These are phyloP conservation scores for Phaeophleospora eucalypticola DNA, from an alignment of 2,329 filamentous ascomycete genomes.

Conservation along the genomic window DNA sequence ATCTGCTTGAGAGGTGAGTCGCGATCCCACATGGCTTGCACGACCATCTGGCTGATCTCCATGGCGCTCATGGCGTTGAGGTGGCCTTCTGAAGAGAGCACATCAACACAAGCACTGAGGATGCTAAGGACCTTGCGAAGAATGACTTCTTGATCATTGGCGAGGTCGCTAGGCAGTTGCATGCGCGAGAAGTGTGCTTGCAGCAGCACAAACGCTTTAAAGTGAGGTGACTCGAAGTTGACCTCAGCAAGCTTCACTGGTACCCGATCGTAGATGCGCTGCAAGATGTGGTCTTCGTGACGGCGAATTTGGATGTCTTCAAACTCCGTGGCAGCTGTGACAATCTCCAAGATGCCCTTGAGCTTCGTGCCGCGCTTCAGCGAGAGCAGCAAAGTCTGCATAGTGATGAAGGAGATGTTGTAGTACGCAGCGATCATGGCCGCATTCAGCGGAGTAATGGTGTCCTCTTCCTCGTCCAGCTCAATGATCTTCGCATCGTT, in stretches of 20 bases:
- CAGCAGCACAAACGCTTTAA: slow-evolving; percentile 95
- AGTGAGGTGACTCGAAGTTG: slow-evolving; percentile 88
- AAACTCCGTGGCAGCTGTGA: slow-evolving; percentile 94
- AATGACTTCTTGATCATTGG: slow-evolving; percentile 90
- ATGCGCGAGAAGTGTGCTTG: slow-evolving; percentile 97
- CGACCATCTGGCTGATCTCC: slow-evolving; percentile 99
- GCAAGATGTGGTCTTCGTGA: slow-evolving; percentile 82
- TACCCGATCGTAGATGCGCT: slow-evolving; percentile 87
- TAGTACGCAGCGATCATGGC: slow-evolving; percentile 99
- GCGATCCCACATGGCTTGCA: slow-evolving; percentile 98
- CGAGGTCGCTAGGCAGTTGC: slow-evolving; percentile 91
- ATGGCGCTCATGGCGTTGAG: slow-evolving; percentile 97
- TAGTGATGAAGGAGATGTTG: slow-evolving; percentile 98
- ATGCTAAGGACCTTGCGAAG: slow-evolving; percentile 80
- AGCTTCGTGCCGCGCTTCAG: slow-evolving; percentile 85
- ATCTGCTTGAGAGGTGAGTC: slow-evolving; percentile 97
- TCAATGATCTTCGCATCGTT: slow-evolving; percentile 93
- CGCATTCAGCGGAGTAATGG: slow-evolving; percentile 82
- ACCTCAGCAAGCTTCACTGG: slow-evolving; percentile 92
- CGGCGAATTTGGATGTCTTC: slow-evolving; percentile 90
- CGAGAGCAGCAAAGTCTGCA: slow-evolving; percentile 96
- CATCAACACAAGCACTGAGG: slow-evolving; percentile 87
- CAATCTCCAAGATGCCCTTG: slow-evolving; percentile 94
- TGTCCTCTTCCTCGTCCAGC: slow-evolving; percentile 81
- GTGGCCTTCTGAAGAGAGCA: slow-evolving; percentile 90